These are phyloP conservation scores for Aspergillus hancockii DNA, from an alignment of 495 filamentous ascomycete species.

Conservation along the genomic window DNA sequence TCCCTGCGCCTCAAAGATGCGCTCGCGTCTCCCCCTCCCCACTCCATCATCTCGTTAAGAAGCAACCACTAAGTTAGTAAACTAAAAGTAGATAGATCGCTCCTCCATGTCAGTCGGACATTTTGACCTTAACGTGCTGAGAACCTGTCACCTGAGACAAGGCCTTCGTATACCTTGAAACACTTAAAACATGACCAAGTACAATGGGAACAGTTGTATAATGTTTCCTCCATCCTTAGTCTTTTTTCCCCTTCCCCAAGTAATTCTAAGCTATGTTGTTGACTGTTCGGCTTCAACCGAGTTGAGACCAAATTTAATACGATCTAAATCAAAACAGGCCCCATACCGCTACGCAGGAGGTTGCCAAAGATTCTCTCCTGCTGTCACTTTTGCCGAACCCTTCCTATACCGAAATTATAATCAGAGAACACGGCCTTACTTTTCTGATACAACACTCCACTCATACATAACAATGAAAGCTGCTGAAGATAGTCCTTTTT, in stretches of 20 bases:
- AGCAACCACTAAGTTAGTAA: not conserved
- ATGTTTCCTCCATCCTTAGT: too few relatives aligned
- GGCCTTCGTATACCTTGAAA: slow-evolving; percentile 1
- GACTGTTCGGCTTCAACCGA: too few relatives aligned
- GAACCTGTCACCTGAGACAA: not conserved
- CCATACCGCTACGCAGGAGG: not conserved
- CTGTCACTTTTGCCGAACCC: too few relatives aligned
- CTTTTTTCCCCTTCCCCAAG: too few relatives aligned
- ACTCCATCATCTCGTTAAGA: not conserved
- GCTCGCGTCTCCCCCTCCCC: slow-evolving; percentile 3
- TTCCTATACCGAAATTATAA: too few relatives aligned
- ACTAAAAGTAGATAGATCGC: not conserved
- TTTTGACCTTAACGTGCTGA: not conserved
- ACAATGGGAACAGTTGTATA: not conserved
- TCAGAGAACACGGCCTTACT: not conserved
- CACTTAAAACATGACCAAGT: not conserved
- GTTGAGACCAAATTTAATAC: too few relatives aligned
- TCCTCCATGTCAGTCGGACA: not conserved
- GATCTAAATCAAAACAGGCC: not conserved
- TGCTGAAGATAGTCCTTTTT: too few relatives aligned
- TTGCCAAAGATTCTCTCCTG: too few relatives aligned
- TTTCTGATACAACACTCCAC: not conserved
- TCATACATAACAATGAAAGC: too few relatives aligned
- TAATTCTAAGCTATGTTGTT: too few relatives aligned
- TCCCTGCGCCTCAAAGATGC: slow-evolving; percentile 4